Evolutionary conservation across 2,329 filamentous ascomycete species (phyloP).

Genomic region (Lachnellula cervina): DNA sequence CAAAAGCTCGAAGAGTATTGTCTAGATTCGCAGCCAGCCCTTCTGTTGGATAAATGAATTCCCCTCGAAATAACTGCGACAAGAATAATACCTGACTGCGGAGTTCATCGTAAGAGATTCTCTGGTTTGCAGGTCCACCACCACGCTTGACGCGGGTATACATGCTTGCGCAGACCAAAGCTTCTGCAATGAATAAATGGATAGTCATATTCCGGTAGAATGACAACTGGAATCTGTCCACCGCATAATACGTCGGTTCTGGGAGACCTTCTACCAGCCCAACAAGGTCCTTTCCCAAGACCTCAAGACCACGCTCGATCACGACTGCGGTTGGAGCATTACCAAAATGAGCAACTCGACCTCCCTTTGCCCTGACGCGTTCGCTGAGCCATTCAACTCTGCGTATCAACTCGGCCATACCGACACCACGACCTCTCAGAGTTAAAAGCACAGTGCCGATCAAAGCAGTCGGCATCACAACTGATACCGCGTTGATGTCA

Average conservation of each 20-base stretch:
- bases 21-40: constrained; percentile 76
- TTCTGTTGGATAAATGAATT: constrained; percentile 93
- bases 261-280: constrained; percentile 72
- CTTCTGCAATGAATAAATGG: constrained; percentile 91
- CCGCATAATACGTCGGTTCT: constrained; percentile 90
- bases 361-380: constrained; percentile 78
- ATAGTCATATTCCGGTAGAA: constrained; percentile 99
- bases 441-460: constrained; percentile 93
- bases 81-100: constrained; percentile 80
- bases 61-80: constrained; percentile 87
- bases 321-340: constrained; percentile 73
- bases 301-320: constrained; percentile 83
- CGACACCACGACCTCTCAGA: constrained; percentile 84
- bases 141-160: constrained; percentile 89
- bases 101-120: constrained; percentile 70
- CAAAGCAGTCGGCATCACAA: constrained; percentile 95
- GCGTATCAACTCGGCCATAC: constrained; percentile 76
- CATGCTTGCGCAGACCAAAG: constrained; percentile 82
- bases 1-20: constrained; percentile 71
- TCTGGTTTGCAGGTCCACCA: constrained; percentile 75
- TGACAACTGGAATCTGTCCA: constrained; percentile 92
- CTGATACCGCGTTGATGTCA: constrained; percentile 92
- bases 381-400: constrained; percentile 86
- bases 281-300: constrained; percentile 84
- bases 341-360: constrained; percentile 89